phyloP scores from a whole-genome alignment of 1,284 basidiomycete genomes.

The Coriolopsis trogii region DNA sequence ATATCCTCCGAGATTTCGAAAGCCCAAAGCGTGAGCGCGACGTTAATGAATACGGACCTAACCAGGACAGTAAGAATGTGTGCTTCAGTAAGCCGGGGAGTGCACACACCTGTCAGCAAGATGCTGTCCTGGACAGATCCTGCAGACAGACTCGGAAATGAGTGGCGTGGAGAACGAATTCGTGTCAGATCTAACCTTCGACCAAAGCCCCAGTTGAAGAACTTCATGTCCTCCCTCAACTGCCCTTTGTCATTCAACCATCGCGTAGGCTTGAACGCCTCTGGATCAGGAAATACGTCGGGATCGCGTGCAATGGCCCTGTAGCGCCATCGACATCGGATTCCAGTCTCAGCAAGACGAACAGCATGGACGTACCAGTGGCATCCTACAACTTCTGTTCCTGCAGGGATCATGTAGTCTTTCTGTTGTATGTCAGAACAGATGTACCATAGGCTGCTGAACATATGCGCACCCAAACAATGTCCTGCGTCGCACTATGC shows the following conservation, averaged over 20 bases:
- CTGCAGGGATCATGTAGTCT: conserved; percentile 58
- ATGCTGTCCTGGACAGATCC: conserved; percentile 62
- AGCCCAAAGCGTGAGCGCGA: conserved; percentile 62
- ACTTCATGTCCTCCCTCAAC: conserved; percentile 51
- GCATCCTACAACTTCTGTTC: conserved; percentile 60
- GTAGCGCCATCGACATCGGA: not conserved
- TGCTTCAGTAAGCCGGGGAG: too few species aligned
- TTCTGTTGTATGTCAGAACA: conserved; percentile 35
- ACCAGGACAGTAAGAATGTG: not conserved
- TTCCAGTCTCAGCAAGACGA: not conserved
- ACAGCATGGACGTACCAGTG: conserved; percentile 47
- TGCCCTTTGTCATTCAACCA: conserved; percentile 55
- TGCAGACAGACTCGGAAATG: too few species aligned
- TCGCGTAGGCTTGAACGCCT: conserved; percentile 57
- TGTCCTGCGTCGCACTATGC: conserved; percentile 60
- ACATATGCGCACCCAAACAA: conserved; percentile 55
- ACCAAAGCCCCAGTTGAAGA: conserved; percentile 63
- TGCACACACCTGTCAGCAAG: conserved; percentile 49
- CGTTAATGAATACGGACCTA: conserved; percentile 59
- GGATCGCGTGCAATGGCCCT: conserved; percentile 61
- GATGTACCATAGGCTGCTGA: conserved; percentile 46
- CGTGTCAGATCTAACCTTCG: too few species aligned
- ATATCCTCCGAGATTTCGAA: conserved; percentile 54
- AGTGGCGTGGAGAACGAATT: too few species aligned
- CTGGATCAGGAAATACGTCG: conserved; percentile 57